A percentile compares a stretch with the other conserved stretches of the same genome.
Evolutionary conservation across 2,329 filamentous ascomycete genomes (phyloP).

Genomic region (Sphaerulina musiva): DNA sequence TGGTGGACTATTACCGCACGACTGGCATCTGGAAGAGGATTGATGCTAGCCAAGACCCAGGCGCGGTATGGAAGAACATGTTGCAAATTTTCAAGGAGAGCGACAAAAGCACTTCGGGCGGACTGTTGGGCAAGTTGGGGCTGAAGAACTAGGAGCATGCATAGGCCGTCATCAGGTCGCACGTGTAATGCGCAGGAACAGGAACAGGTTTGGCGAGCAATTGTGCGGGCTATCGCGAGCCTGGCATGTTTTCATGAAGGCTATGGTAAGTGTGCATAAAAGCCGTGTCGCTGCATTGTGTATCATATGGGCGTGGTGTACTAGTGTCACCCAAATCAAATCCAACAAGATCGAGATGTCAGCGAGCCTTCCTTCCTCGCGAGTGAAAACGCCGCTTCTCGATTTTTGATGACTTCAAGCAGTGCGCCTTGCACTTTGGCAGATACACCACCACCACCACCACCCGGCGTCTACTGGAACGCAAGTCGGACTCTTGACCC

Average conservation of each 20-base stretch:
- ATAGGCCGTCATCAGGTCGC: neutral
- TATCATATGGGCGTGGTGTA: conserved; percentile 22
- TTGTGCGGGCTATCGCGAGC: neutral
- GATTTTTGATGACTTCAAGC: neutral
- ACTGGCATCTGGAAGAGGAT: conserved; percentile 94
- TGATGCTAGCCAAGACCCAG: conserved; percentile 92
- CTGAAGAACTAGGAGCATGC: conserved; percentile 31
- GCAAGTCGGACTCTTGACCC: neutral
- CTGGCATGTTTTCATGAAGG: neutral
- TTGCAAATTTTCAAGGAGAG: conserved; percentile 66
- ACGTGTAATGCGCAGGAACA: conserved; percentile 7
- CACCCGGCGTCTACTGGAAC: neutral
- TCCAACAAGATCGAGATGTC: conserved; percentile 10
- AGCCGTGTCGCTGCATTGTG: conserved; percentile 13
- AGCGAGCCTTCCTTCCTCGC: neutral
- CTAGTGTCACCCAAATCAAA: conserved; percentile 11
- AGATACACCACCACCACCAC: neutral
- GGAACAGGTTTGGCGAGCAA: neutral
- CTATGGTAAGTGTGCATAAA: conserved; percentile 19
- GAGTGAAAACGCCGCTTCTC: neutral
- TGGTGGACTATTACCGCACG: conserved; percentile 94
- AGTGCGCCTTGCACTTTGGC: neutral
- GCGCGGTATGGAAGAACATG: conserved; percentile 90
- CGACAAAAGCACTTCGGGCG: conserved; percentile 35
- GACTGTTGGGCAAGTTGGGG: conserved; percentile 50